Evolutionary conservation across 805 yeast genomes (phyloP).

Genomic region (Huiozyma naganishii): DNA sequence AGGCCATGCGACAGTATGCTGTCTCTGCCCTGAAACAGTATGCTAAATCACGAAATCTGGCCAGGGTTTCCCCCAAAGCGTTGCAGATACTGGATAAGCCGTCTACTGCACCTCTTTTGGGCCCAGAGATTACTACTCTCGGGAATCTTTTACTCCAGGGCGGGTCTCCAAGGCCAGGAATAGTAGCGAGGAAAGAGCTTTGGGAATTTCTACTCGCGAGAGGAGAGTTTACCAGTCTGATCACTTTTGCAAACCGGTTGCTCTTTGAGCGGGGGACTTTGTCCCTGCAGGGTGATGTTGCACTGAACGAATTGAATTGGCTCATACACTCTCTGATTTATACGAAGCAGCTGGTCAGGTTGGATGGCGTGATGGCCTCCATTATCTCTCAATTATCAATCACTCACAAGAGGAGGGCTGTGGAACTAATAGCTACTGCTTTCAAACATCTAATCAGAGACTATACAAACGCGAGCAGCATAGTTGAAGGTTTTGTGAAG

Average conservation of each 20-base stretch:
- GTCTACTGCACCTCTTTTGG: neutral
- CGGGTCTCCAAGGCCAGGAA: neutral
- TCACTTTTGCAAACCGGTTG: neutral
- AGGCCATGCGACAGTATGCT: constrained; percentile 11
- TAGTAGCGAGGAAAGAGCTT: neutral
- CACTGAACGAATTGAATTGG: constrained; percentile 10
- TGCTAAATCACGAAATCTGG: neutral
- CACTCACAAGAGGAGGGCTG: constrained; percentile 8
- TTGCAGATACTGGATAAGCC: neutral
- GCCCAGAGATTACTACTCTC: neutral
- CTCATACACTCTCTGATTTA: constrained; percentile 12
- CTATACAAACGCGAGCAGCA: neutral
- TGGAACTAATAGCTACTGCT: constrained; percentile 10
- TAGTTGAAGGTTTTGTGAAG: constrained; percentile 7
- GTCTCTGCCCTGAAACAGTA: constrained; percentile 9
- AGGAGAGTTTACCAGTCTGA: neutral
- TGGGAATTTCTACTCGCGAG: neutral
- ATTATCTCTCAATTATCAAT: constrained; percentile 17
- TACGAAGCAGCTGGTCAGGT: constrained; percentile 4
- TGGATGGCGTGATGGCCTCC: constrained; percentile 10
- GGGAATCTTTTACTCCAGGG: neutral
- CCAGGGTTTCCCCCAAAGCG: neutral
- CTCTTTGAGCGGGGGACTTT: too few species aligned
- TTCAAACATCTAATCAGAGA: constrained; percentile 6
- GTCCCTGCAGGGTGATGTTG: neutral